These are phyloP conservation scores for Eucommia ulmoides DNA, from an alignment of 257 asterid species.

Conservation along the genomic window DNA sequence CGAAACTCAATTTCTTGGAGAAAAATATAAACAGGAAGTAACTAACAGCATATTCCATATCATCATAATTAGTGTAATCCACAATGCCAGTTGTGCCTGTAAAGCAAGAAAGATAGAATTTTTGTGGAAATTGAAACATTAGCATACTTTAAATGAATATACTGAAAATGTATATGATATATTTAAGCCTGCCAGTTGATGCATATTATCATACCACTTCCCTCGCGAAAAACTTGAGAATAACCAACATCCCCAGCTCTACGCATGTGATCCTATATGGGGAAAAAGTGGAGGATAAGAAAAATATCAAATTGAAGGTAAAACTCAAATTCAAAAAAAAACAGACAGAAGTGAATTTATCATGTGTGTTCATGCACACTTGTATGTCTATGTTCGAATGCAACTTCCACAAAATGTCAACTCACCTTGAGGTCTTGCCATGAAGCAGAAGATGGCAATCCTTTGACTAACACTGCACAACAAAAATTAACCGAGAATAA, in stretches of 20 bases:
- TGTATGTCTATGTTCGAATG: too few species aligned
- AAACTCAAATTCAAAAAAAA: too few species aligned
- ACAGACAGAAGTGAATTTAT: too few species aligned
- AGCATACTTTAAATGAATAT: too few species aligned
- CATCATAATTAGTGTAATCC: constrained; percentile 77
- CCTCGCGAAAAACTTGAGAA: constrained; percentile 92
- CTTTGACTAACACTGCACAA: constrained; percentile 67
- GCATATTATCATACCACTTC: constrained; percentile 55
- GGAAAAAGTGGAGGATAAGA: too few species aligned
- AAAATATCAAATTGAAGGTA: too few species aligned
- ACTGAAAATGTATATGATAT: background rate
- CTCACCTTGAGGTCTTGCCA: constrained; percentile 98
- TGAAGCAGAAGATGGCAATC: constrained; percentile 92
- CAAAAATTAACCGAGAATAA: too few species aligned
- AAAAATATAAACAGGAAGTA: constrained; percentile 1
- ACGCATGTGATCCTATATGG: constrained; percentile 97
- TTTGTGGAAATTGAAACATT: background rate
- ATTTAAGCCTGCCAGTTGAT: background rate
- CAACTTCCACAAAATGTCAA: too few species aligned
- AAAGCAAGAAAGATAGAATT: constrained; percentile 2
- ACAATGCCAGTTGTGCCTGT: constrained; percentile 87
- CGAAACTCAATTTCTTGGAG: background rate
- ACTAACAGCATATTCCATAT: constrained; percentile 89
- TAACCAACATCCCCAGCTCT: constrained; percentile 99
- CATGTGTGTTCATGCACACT: too few species aligned